phyloP scores from a whole-genome alignment of 495 filamentous ascomycete species.

The Xylaria palmicola region DNA sequence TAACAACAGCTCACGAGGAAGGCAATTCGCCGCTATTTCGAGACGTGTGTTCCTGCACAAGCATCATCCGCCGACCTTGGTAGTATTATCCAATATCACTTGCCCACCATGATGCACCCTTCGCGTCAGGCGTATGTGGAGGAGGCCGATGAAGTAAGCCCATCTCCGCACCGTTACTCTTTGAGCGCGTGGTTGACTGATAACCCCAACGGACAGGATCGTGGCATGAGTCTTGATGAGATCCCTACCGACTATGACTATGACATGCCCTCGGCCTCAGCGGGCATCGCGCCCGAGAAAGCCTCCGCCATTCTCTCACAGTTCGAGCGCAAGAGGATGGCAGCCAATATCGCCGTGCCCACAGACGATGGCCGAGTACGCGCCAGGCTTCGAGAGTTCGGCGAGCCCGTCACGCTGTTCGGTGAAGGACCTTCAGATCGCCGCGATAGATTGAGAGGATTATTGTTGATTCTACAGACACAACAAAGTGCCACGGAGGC shows the following conservation, averaged over 20 bases:
- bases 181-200: conserved; percentile 31
- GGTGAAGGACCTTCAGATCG: conserved; percentile 86
- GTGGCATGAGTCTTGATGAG: conserved; percentile 75
- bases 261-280: conserved; percentile 66
- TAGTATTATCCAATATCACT: not conserved
- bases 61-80: not conserved
- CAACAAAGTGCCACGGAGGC: conserved; percentile 62
- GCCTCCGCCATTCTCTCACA: conserved; percentile 87
- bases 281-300: conserved; percentile 80
- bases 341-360: conserved; percentile 88
- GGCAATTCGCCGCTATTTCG: not conserved
- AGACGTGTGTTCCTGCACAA: not conserved
- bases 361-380: conserved; percentile 92
- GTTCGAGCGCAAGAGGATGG: conserved; percentile 83
- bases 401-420: conserved; percentile 92
- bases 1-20: not conserved
- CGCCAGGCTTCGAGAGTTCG: conserved; percentile 73
- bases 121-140: conserved; percentile 94
- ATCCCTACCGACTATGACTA: conserved; percentile 87
- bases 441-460: conserved; percentile 79
- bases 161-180: conserved; percentile 5
- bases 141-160: conserved; percentile 73
- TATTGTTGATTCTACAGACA: conserved; percentile 56
- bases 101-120: conserved; percentile 72
- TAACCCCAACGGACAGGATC: conserved; percentile 40